Percentiles rank a stretch among this genome's conserved stretches.
Evolutionary conservation across 1,139 yeast genomes (phyloP).

Genomic region (Geotrichum reessii): DNA sequence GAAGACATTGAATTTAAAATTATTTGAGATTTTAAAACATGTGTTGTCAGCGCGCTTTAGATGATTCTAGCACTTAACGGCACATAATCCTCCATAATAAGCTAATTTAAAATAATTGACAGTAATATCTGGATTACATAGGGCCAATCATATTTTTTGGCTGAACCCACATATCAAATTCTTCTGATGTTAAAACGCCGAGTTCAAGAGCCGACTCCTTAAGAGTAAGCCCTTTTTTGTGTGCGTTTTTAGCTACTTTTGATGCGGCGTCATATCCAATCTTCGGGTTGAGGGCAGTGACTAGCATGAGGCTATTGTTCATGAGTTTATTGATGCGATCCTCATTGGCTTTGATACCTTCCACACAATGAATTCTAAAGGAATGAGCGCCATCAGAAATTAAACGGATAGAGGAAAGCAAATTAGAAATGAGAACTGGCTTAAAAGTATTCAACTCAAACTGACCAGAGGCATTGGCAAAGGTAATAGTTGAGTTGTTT

Average conservation of each 20-base stretch:
- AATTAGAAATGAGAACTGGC: slow-evolving; percentile 89
- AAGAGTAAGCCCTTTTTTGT: slow-evolving; percentile 92
- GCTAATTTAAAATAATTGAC: not conserved
- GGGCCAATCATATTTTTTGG: slow-evolving; percentile 99
- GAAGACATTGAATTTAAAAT: too few relatives aligned
- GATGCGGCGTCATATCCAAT: slow-evolving; percentile 97
- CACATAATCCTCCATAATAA: too few relatives aligned
- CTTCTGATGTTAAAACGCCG: slow-evolving; percentile 71
- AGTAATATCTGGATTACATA: slow-evolving; percentile 23
- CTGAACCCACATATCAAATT: slow-evolving; percentile 93
- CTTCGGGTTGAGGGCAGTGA: slow-evolving; percentile 96
- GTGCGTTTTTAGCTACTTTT: slow-evolving; percentile 96
- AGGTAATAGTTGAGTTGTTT: slow-evolving; percentile 88
- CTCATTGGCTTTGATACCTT: slow-evolving; percentile 83
- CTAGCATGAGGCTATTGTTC: slow-evolving; percentile 95
- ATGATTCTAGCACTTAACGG: too few relatives aligned
- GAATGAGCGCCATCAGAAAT: slow-evolving; percentile 85
- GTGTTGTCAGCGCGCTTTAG: too few relatives aligned
- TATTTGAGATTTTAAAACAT: too few relatives aligned
- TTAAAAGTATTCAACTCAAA: slow-evolving; percentile 96
- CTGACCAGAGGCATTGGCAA: slow-evolving; percentile 97
- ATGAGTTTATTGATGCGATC: slow-evolving; percentile 79
- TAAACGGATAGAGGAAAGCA: slow-evolving; percentile 78
- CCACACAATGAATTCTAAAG: slow-evolving; percentile 90
- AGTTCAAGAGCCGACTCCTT: slow-evolving; percentile 91